These are phyloP conservation scores for Ocimum tenuiflorum DNA, from an alignment of 257 asterid genomes.

Conservation along the genomic window DNA sequence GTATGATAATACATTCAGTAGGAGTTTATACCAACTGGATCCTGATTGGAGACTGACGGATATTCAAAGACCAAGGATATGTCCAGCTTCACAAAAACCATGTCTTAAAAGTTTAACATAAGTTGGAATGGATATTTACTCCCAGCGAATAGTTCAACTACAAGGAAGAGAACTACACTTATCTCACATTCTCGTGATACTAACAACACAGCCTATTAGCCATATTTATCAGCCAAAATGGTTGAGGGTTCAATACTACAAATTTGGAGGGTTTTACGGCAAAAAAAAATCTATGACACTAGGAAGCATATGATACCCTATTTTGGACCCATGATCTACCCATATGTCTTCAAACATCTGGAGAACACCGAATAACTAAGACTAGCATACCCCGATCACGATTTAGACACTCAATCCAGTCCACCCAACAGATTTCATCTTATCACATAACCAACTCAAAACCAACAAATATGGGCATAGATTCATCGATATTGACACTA, in stretches of 20 bases:
- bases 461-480: no score
- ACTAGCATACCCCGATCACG: background rate
- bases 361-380: background rate
- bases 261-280: background rate
- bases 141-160: no score
- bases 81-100: background rate
- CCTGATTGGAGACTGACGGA: background rate
- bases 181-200: background rate
- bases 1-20: background rate
- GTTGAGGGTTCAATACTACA: background rate
- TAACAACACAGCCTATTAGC: background rate
- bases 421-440: background rate
- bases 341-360: background rate
- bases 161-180: background rate
- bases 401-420: background rate
- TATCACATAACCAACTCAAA: constrained; percentile 12
- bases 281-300: background rate
- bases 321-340: background rate
- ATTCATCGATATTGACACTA: background rate
- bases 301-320: background rate
- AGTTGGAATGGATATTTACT: no score
- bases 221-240: background rate
- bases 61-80: background rate
- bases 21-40: background rate
- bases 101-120: no score